Conservation (phyloP, 2,329 filamentous ascomycete genomes). For the Simplicillium sp. region DNA sequence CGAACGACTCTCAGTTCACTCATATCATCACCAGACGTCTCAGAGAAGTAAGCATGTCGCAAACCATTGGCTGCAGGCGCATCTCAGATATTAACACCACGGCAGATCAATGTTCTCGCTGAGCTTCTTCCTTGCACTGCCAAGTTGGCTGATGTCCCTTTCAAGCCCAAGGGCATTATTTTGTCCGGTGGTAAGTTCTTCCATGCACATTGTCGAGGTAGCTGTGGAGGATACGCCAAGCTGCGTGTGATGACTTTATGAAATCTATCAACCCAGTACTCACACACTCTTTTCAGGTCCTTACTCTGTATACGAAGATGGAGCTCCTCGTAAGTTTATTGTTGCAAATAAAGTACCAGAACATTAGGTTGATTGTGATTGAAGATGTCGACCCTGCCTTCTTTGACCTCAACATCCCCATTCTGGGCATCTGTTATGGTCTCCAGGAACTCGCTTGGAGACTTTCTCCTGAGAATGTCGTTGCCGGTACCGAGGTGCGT, state of each 20-base stretch:
- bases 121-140: slow-evolving; percentile 85
- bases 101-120: slow-evolving; percentile 60
- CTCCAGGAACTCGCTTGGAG: slow-evolving; percentile 59
- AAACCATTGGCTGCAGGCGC: slow-evolving; percentile 57
- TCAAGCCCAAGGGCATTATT: slow-evolving; percentile 77
- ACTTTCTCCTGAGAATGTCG: slow-evolving; percentile 51
- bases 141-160: slow-evolving; percentile 67
- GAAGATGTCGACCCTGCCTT: slow-evolving; percentile 66
- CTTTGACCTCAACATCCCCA: slow-evolving; percentile 62
- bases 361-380: too few species aligned
- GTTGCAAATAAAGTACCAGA: background rate
- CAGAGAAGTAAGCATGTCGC: slow-evolving; percentile 70
- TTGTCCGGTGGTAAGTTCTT: slow-evolving; percentile 24
- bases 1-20: background rate
- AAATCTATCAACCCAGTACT: too few species aligned
- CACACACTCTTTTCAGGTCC: slow-evolving; percentile 21
- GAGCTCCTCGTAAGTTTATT: slow-evolving; percentile 41
- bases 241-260: too few species aligned
- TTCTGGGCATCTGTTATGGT: slow-evolving; percentile 32
- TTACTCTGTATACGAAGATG: slow-evolving; percentile 72
- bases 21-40: slow-evolving; percentile 13
- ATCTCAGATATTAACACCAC: too few species aligned
- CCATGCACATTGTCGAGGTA: too few species aligned
- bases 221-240: too few species aligned
- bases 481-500: slow-evolving; percentile 9